Percentiles rank a stretch among this genome's conserved stretches.
Conservation (phyloP, 1,139 yeast species). For the Magnusiomyces clavatus region DNA sequence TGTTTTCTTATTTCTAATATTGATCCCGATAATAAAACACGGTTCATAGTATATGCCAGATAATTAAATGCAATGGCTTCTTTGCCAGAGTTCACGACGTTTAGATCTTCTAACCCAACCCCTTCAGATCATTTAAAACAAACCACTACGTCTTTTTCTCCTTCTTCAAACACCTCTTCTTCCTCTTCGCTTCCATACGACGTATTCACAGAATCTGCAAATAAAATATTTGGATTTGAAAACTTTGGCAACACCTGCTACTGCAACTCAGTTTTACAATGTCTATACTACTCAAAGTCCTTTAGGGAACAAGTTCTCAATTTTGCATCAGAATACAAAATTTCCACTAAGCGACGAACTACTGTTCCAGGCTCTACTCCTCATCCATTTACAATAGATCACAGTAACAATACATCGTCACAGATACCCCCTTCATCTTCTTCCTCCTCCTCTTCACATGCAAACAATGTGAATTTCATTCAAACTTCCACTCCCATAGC, state of each 20-base stretch:
- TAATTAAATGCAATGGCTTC: background rate
- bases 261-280: conserved; percentile 86
- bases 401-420: no score
- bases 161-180: background rate
- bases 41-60: no score
- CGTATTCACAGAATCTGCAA: conserved; percentile 25
- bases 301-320: conserved; percentile 55
- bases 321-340: conserved; percentile 20
- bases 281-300: conserved; percentile 64
- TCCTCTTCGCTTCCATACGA: conserved; percentile 7
- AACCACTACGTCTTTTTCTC: background rate
- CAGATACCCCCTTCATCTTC: conserved; percentile 17
- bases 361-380: conserved; percentile 29
- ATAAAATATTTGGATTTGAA: conserved; percentile 82
- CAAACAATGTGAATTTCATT: background rate
- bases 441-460: conserved; percentile 17
- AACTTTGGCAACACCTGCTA: conserved; percentile 93
- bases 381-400: conserved; percentile 31
- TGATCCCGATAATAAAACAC: no score
- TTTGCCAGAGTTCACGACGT: background rate
- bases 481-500: background rate
- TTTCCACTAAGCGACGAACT: conserved; percentile 10
- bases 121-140: background rate
- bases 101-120: no score
- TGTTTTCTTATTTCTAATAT: background rate